phyloP scores from a whole-genome alignment of 441 rosid species.

The Mallotus repandus region DNA sequence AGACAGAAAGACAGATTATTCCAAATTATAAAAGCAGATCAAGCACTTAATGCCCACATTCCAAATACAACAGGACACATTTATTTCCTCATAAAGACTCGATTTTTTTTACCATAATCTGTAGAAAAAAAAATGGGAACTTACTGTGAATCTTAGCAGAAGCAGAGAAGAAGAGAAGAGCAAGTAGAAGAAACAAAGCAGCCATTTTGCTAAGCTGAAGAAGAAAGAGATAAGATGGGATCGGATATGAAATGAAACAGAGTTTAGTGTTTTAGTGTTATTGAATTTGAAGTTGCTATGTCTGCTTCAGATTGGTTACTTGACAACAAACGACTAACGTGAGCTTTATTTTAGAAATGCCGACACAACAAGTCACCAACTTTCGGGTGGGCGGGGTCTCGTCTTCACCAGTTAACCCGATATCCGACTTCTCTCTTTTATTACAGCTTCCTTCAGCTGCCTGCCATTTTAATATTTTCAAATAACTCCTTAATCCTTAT shows the following conservation, averaged over 20 bases:
- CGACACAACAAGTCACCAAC: conserved; percentile 33
- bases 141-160: conserved; percentile 46
- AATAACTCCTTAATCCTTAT: too few species aligned
- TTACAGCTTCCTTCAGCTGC: too few species aligned
- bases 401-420: too few species aligned
- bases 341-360: not conserved
- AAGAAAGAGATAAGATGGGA: conserved; percentile 1
- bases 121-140: not conserved
- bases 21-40: conserved; percentile 11
- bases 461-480: too few species aligned
- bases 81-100: not conserved
- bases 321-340: conserved; percentile 1
- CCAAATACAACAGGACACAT: not conserved
- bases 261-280: not conserved
- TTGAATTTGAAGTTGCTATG: conserved; percentile 20
- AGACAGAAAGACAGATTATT: not conserved
- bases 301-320: conserved; percentile 27
- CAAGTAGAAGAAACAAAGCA: conserved; percentile 25
- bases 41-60: conserved; percentile 10
- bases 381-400: too few species aligned
- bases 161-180: conserved; percentile 34
- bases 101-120: not conserved
- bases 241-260: conserved; percentile 19
- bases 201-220: conserved; percentile 17
- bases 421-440: too few species aligned